Evolutionary conservation across 495 filamentous ascomycete genomes (phyloP).

Genomic region (Penicillium cinerascens): DNA sequence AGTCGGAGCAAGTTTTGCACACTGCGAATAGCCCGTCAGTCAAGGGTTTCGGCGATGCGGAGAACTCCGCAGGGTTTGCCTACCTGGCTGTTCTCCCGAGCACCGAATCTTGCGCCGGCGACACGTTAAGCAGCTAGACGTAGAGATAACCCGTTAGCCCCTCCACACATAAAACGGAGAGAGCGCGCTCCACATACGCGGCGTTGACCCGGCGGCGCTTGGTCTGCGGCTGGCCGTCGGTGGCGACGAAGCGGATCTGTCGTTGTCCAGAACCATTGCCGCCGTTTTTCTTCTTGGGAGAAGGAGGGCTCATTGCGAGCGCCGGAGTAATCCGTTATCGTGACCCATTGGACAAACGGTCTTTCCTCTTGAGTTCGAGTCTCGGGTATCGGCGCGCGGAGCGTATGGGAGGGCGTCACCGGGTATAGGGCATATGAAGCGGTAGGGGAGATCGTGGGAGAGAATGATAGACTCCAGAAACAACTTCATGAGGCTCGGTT

Average conservation of each 20-base stretch:
- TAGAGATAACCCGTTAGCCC: slow-evolving; percentile 12
- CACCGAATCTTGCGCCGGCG: slow-evolving; percentile 82
- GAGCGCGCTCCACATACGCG: slow-evolving; percentile 54
- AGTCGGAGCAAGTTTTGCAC: slow-evolving; percentile 72
- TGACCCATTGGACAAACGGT: slow-evolving; percentile 37
- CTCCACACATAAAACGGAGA: slow-evolving; percentile 8
- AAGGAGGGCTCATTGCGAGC: slow-evolving; percentile 49
- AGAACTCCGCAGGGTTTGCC: slow-evolving; percentile 2
- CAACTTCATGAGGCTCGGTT: slow-evolving; percentile 15
- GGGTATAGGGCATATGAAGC: slow-evolving; percentile 13
- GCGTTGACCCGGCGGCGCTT: slow-evolving; percentile 79
- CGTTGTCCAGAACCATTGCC: slow-evolving; percentile 37
- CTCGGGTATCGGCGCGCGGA: slow-evolving; percentile 1
- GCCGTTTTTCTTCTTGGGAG: slow-evolving; percentile 42
- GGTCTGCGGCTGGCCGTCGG: slow-evolving; percentile 75
- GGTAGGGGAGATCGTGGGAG: slow-evolving; percentile 13
- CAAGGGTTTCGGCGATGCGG: not conserved
- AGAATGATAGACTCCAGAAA: slow-evolving; percentile 9
- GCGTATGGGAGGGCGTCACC: slow-evolving; percentile 1
- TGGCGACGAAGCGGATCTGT: slow-evolving; percentile 74
- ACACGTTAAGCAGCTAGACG: slow-evolving; percentile 66
- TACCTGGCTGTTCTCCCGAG: slow-evolving; percentile 68
- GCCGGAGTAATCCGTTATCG: slow-evolving; percentile 35
- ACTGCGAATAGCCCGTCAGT: slow-evolving; percentile 25
- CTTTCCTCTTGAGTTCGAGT: not conserved